A percentile compares a stretch with the other conserved stretches of the same genome.
Conservation (phyloP, 495 filamentous ascomycete genomes). For the Pyrenopolyporus hunteri region DNA sequence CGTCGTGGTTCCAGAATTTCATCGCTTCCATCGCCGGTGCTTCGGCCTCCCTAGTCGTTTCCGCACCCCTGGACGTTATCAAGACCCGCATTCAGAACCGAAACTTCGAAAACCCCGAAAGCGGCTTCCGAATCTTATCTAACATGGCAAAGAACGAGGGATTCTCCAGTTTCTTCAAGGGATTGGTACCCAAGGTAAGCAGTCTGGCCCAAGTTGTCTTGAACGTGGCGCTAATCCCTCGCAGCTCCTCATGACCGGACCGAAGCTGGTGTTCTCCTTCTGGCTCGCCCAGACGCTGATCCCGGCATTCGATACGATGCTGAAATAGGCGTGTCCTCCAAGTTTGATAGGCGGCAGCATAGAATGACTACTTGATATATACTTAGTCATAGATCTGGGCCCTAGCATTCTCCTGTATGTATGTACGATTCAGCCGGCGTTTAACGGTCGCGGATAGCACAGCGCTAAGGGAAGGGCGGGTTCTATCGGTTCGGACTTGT, state of each 20-base stretch:
- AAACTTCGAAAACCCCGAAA: constrained; percentile 97
- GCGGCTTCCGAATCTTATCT: constrained; percentile 85
- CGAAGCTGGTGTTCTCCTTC: constrained; percentile 99
- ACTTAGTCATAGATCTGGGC: constrained; percentile 25
- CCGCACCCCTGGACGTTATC: constrained; percentile 95
- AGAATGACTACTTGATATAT: too few species aligned
- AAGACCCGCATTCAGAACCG: constrained; percentile 99
- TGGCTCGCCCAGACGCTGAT: constrained; percentile 97
- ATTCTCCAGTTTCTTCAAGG: constrained; percentile 91
- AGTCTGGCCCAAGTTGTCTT: background rate
- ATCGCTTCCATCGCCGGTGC: constrained; percentile 94
- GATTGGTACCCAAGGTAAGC: constrained; percentile 81
- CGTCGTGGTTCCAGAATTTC: constrained; percentile 96
- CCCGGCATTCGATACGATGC: constrained; percentile 58
- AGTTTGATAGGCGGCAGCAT: background rate
- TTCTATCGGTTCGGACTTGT: constrained; percentile 22
- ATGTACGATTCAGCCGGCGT: constrained; percentile 38
- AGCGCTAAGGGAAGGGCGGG: constrained; percentile 10
- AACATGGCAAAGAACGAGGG: constrained; percentile 95
- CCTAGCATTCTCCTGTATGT: constrained; percentile 24
- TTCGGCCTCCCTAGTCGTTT: constrained; percentile 88
- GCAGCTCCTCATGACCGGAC: constrained; percentile 92
- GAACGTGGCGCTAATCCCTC: background rate
- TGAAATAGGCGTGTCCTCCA: constrained; percentile 33
- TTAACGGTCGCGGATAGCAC: constrained; percentile 25